phyloP scores from a whole-genome alignment of 495 filamentous ascomycete species.

The Xylaria sp. region DNA sequence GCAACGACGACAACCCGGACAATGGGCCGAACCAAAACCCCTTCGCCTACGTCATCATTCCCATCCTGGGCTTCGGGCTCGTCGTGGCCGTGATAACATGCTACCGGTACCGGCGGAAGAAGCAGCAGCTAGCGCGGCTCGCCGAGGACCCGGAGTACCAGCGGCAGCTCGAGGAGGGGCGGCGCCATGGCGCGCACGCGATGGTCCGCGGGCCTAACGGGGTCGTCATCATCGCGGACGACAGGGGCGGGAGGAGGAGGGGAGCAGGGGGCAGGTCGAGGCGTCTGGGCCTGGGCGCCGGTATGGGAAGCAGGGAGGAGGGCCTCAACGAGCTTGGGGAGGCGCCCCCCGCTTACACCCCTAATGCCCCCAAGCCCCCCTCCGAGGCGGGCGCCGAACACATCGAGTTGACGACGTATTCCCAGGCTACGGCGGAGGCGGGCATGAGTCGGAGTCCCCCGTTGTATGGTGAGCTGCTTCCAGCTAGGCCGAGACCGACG shows the following conservation, averaged over 20 bases:
- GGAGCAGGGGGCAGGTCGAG: conserved; percentile 22
- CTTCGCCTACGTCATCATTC: conserved; percentile 40
- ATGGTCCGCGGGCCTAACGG: conserved; percentile 12
- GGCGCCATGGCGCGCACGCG: conserved; percentile 21
- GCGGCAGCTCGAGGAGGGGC: conserved; percentile 23
- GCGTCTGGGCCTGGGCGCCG: conserved; percentile 29
- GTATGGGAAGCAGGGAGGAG: conserved; percentile 45
- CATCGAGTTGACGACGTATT: conserved; percentile 30
- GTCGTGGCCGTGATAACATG: conserved; percentile 32
- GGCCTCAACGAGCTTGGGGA: conserved; percentile 65
- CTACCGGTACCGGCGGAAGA: conserved; percentile 35
- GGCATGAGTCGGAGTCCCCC: conserved; percentile 34
- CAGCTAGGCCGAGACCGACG: not conserved
- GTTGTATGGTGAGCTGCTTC: conserved; percentile 27
- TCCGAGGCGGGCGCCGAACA: conserved; percentile 37
- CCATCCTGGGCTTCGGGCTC: conserved; percentile 38
- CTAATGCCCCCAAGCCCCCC: conserved; percentile 36
- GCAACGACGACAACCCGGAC: not conserved
- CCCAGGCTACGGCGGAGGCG: conserved; percentile 22
- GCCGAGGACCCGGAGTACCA: not conserved
- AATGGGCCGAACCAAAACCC: conserved; percentile 24
- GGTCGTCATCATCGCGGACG: conserved; percentile 20
- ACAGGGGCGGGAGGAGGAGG: conserved; percentile 28
- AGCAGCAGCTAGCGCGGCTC: conserved; percentile 7
- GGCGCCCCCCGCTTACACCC: conserved; percentile 62